phyloP scores from a whole-genome alignment of 2,329 filamentous ascomycete genomes.

The Xylaria polymorpha region DNA sequence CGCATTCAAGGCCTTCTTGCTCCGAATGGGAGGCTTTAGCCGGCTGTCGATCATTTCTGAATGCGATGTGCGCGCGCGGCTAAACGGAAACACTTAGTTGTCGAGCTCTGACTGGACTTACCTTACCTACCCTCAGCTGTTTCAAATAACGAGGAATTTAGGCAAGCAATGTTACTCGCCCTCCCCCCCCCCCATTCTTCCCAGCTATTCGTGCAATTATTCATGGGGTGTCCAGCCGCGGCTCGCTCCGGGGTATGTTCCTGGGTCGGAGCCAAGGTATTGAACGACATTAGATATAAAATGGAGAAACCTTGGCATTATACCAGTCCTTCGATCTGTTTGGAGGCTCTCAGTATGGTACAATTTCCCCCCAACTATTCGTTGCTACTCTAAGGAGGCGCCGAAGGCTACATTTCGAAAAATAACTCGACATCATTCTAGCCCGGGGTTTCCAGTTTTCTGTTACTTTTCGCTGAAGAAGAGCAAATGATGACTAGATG shows the following conservation, averaged over 20 bases:
- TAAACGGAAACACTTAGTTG: conserved; percentile 42
- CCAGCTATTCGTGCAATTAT: conserved; percentile 29
- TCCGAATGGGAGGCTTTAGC: conserved; percentile 38
- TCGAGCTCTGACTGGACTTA: conserved; percentile 38
- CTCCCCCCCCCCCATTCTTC: conserved; percentile 4
- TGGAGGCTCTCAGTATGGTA: conserved; percentile 22
- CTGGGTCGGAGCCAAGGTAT: conserved; percentile 25
- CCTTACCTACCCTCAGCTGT: conserved; percentile 37
- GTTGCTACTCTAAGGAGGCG: not conserved
- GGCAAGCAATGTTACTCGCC: conserved; percentile 29
- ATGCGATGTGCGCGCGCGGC: conserved; percentile 41
- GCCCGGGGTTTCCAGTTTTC: not conserved
- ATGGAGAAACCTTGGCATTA: conserved; percentile 38
- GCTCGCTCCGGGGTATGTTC: conserved; percentile 28
- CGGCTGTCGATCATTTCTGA: conserved; percentile 36
- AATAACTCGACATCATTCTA: not conserved
- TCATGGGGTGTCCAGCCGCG: conserved; percentile 7
- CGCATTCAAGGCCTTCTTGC: conserved; percentile 23
- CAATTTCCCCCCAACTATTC: not conserved
- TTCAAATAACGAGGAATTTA: conserved; percentile 49
- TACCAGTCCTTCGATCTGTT: not conserved
- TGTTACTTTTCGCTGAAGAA: not conserved
- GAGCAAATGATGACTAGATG: not conserved
- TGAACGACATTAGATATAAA: conserved; percentile 17
- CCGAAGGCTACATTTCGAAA: not conserved